Base-by-base conservation (phyloP, 768 basidiomycete species). In the Cyathus striatus region DNA sequence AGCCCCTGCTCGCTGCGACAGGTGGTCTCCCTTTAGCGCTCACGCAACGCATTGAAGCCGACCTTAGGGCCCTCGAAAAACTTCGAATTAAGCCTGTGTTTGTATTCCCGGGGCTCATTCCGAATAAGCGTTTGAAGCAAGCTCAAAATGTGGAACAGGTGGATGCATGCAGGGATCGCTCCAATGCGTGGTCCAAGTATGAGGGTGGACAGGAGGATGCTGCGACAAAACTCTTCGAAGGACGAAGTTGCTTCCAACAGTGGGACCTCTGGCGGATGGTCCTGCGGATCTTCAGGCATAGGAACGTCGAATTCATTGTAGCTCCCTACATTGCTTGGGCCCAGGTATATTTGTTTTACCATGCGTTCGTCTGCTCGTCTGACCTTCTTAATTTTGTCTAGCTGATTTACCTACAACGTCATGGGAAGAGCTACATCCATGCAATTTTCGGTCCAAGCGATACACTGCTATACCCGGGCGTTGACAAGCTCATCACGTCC, bases 31-130 rank as follows among this genome's bases (percentile, higher is more conserved):
- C 95, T 1, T 76, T 97, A 44, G 86, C 90, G 37, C 76, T 99
- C 43, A 85, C 83, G 18, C 74, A 78, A 52, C 85, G 90, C 49
- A 90, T 99, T 61, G 94, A 97, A 66, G 73, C 81, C 27, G 94
- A 99, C 72, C 73, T 98, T 36, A 86, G 94, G 38, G 71, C 78
- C 12, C 83, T 98, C 58, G 93, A 96, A 73, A 86, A 84, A 65
- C 72, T 89, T 24, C 83, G 78, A 51, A 97, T 99, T 74, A 96
- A 95, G 60, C 96, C 96, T 17, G 91, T 99, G n/a, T 95, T 99
- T 55, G 90, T 99, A 40, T 98, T 98, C 64, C 82, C 90, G 13
- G 96, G 96, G 3, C 72, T 99, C 23, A 69, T 81, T 1, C 87
- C 90, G 1, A 81, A 81, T 52, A 83, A 82, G 49, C 79, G 86